Base-by-base conservation (phyloP, 2,329 filamentous ascomycete genomes). In the Diaporthe sp. region DNA sequence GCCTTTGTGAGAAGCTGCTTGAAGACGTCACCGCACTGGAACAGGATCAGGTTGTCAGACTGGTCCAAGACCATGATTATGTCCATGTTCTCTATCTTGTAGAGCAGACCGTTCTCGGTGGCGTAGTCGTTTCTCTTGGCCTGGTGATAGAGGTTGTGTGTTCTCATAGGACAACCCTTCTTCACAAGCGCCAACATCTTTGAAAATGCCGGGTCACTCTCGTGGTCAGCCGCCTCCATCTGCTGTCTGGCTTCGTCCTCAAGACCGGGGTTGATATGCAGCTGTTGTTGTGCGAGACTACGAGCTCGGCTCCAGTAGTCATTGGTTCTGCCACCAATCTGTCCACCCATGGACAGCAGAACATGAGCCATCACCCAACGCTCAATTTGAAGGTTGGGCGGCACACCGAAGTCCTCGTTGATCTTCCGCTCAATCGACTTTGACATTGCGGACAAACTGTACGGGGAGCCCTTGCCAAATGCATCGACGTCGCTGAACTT, bases 21-120 rank as follows among this genome's bases (percentile, higher is more conserved):
- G 46, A 73, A 73, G 4, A 62, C 71, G 13, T 55, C 22, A 4
- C 10, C 15, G 46, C 55, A 73, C 44, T 73, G 71, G 22, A 73
- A 73, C 9, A 61, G 17, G 2, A 73, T 25, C 8, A 53, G 17
- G n/a, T 65, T 65, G 22, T 46, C 44, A 3, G 42, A 51, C 34
- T n/a, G 58, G 19, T 73, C 71, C 55, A 73, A 12, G 15, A 73
- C n/a, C 4, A 73, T 2, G 44, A 73, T 15, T 2, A 73, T 62
- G 22, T 73, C 71, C 1, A 31, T 28, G 0, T 28, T 34, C 8
- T n/a, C 10, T 0, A 73, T 19, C 1, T 65, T 62, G 42, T 62
- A 31, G 3, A 73, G 37, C 15, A 73, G 31, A 0, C 58, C 46
- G n/a, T 55, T 65, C 0, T 49, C 34, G 0, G 15, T 10, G 4